Evolutionary conservation across 139 green algal genomes (phyloP).

Genomic region (Closterium sp.): DNA sequence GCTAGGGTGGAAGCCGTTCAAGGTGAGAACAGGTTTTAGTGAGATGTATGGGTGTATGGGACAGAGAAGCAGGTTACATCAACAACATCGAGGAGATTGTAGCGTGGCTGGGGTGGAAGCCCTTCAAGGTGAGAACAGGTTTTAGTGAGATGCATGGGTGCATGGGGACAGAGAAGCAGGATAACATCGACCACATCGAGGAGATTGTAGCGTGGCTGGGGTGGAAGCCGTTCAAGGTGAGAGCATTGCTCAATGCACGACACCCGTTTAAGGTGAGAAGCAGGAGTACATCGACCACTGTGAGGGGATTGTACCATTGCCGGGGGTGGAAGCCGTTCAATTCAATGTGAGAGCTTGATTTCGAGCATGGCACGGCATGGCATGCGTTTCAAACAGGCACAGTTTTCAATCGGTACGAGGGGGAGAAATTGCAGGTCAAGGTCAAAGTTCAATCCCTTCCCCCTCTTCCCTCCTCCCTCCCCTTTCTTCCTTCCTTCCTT

Average conservation of each 20-base stretch:
- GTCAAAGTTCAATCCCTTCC: too few species aligned
- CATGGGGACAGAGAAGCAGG: constrained; percentile 78
- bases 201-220: constrained; percentile 94
- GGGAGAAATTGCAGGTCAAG: too few species aligned
- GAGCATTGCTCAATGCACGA: background rate
- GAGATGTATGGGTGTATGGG: too few species aligned
- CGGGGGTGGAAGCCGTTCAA: constrained; percentile 91
- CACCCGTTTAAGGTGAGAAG: too few species aligned
- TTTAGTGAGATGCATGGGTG: background rate
- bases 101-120: constrained; percentile 90
- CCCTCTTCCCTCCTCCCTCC: background rate
- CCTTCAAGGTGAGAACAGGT: constrained; percentile 78
- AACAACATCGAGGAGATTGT: constrained; percentile 95
- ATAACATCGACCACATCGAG: constrained; percentile 98
- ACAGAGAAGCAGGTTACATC: constrained; percentile 79
- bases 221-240: constrained; percentile 83
- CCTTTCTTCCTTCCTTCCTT: too few species aligned
- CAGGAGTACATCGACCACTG: background rate
- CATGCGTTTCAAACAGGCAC: too few species aligned
- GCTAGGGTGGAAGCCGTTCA: background rate
- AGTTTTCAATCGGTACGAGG: too few species aligned
- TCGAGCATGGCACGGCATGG: too few species aligned
- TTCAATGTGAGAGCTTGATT: background rate
- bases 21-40: too few species aligned
- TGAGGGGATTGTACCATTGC: constrained; percentile 59